Conservation (phyloP, 2,329 filamentous ascomycete species). For the Calonectria naviculata region DNA sequence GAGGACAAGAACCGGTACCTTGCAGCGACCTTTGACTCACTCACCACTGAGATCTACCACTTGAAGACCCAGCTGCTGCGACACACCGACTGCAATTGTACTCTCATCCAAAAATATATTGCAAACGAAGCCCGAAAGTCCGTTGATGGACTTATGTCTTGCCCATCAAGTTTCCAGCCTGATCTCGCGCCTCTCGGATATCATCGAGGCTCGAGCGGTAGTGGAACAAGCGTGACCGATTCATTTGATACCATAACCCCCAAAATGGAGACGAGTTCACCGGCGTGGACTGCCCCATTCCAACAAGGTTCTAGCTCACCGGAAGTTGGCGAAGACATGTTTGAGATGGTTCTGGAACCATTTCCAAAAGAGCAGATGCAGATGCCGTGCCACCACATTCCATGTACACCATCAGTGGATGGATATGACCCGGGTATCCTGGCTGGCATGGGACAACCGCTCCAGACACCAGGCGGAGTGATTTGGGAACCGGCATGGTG, state of each 20-base stretch:
- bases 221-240: conserved; percentile 37
- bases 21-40: conserved; percentile 37
- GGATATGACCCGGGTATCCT: conserved; percentile 7
- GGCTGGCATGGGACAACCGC: not conserved
- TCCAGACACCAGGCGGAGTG: conserved; percentile 1
- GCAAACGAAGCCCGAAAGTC: conserved; percentile 42
- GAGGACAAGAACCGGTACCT: conserved; percentile 45
- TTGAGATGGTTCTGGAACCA: conserved; percentile 35
- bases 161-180: conserved; percentile 26
- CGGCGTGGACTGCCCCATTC: conserved; percentile 36
- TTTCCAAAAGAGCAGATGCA: conserved; percentile 15
- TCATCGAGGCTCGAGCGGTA: conserved; percentile 36
- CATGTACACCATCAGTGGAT: not conserved
- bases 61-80: conserved; percentile 44
- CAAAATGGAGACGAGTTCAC: conserved; percentile 31
- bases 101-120: conserved; percentile 46
- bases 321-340: conserved; percentile 35
- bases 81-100: conserved; percentile 45
- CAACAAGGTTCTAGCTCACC: conserved; percentile 30
- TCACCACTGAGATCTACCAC: conserved; percentile 43
- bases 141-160: conserved; percentile 36
- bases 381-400: conserved; percentile 1
- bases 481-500: conserved; percentile 34
- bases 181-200: conserved; percentile 27
- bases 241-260: conserved; percentile 37